Percentiles rank a stretch among this genome's conserved stretches.
phyloP scores from a whole-genome alignment of 2,329 filamentous ascomycete genomes.

The Lecanicillium sp. region DNA sequence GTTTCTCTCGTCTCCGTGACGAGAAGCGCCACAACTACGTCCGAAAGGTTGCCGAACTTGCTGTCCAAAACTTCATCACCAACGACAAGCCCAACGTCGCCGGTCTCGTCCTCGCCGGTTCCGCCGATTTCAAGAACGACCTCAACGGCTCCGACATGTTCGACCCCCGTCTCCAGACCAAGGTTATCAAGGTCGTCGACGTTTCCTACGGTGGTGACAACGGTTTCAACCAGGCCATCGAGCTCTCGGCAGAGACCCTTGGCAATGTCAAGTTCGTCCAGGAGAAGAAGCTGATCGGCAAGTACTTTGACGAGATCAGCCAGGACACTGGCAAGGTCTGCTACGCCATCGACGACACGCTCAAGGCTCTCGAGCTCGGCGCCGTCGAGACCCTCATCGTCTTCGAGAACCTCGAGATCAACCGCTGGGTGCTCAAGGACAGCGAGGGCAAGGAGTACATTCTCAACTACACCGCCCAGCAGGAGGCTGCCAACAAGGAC shows the following conservation, averaged over 20 bases:
- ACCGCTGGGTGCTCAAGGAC: slow-evolving; percentile 82
- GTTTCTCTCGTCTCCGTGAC: slow-evolving; percentile 98
- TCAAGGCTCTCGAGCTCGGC: slow-evolving; percentile 93
- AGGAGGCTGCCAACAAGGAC: slow-evolving; percentile 65
- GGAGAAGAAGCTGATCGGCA: slow-evolving; percentile 99
- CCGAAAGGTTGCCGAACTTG: slow-evolving; percentile 94
- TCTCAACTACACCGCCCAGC: slow-evolving; percentile 78
- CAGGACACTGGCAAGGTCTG: slow-evolving; percentile 95
- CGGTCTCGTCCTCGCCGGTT: slow-evolving; percentile 90
- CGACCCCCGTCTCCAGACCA: slow-evolving; percentile 80
- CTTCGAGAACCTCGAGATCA: slow-evolving; percentile 95
- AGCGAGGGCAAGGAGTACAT: slow-evolving; percentile 66
- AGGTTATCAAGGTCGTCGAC: slow-evolving; percentile 99
- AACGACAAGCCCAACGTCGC: slow-evolving; percentile 98
- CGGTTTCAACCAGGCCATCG: slow-evolving; percentile 99
- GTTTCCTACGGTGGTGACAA: slow-evolving; percentile 99
- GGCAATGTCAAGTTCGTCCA: slow-evolving; percentile 99
- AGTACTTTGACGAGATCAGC: slow-evolving; percentile 98
- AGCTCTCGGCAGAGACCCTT: slow-evolving; percentile 88
- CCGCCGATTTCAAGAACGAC: slow-evolving; percentile 99
- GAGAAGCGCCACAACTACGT: slow-evolving; percentile 99
- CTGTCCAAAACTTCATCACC: slow-evolving; percentile 98
- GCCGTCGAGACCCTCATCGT: slow-evolving; percentile 93
- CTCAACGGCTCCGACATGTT: slow-evolving; percentile 97
- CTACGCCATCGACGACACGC: slow-evolving; percentile 95